Evolutionary conservation across 768 basidiomycete genomes (phyloP).

Genomic region (Crucibulum laeve): DNA sequence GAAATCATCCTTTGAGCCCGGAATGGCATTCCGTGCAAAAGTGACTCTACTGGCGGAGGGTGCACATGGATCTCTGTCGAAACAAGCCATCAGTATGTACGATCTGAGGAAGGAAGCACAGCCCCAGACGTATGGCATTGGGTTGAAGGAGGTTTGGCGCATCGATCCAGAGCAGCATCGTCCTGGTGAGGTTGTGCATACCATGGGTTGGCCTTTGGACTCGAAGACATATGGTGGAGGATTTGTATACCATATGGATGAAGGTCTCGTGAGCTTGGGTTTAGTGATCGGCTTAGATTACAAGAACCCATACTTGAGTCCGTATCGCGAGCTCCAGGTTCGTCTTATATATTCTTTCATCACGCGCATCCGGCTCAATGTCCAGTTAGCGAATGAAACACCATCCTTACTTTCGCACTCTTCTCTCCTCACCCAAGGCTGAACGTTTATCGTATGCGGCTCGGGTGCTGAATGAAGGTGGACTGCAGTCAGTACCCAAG

Average conservation of each 20-base stretch:
- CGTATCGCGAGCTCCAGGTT: slow-evolving; percentile 92
- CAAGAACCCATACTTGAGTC: slow-evolving; percentile 87
- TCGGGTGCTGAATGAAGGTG: slow-evolving; percentile 88
- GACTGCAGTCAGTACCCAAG: slow-evolving; percentile 83
- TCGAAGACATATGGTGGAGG: slow-evolving; percentile 86
- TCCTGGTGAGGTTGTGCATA: slow-evolving; percentile 86
- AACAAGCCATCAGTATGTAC: slow-evolving; percentile 73
- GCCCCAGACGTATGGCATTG: slow-evolving; percentile 94
- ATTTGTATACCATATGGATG: slow-evolving; percentile 95
- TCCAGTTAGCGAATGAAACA: slow-evolving; percentile 74
- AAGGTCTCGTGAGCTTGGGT: slow-evolving; percentile 84
- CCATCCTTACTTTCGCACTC: slow-evolving; percentile 84
- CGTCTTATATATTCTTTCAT: slow-evolving; percentile 13
- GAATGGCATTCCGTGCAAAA: slow-evolving; percentile 92
- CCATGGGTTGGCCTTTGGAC: slow-evolving; percentile 91
- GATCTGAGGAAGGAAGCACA: slow-evolving; percentile 64
- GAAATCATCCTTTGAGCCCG: slow-evolving; percentile 91
- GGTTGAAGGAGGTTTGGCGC: slow-evolving; percentile 97
- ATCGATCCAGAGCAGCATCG: slow-evolving; percentile 60
- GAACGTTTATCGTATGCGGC: slow-evolving; percentile 87
- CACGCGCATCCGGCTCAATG: slow-evolving; percentile 1
- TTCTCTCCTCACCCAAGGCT: slow-evolving; percentile 63
- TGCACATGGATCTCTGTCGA: slow-evolving; percentile 88
- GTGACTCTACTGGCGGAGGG: slow-evolving; percentile 93
- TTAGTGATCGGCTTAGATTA: slow-evolving; percentile 94